Base-by-base conservation (phyloP, 106 monocot species). In the Vanilla planifolia region DNA sequence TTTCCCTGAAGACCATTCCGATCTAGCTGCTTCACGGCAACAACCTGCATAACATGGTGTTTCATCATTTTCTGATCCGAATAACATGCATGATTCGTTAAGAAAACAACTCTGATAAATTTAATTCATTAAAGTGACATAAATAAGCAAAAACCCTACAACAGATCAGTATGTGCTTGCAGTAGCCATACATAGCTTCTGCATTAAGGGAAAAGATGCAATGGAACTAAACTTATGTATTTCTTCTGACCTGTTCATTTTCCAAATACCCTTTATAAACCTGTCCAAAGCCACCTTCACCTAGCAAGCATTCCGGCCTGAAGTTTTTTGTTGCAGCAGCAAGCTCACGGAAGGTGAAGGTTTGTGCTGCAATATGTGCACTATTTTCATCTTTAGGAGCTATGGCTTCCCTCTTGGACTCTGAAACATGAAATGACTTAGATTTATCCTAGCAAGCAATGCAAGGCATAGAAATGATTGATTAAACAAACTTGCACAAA, bases 271-370 rank as follows among this genome's bases (percentile, higher is more conserved):
- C 82, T 73, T 73, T 81, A 48, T 81, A 81, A 8, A 83, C 82
- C 52, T 71, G 82, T 40, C 82, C 82, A 59, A 83, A 83, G 47
- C 82, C 82, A 15, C 82, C 82, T 71, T 78, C 82, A n/a, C 82
- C 82, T 67, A 83, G 47, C 39, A 83, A 70, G 34, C 73, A 78
- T 34, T 83, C 82, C 62, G 61, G 71, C 45, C 73, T 70, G 27
- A 83, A 83, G 55, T 83, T 78, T 37, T 73, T 83, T 17, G 82
- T 83, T 1, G 70, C 82, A n/a, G 66, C 61, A 29, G 82, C 82
- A 64, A 83, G 74, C 64, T 83, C 77, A 24, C 70, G 70, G 32
- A 78, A 83, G 22, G 82, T 70, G 58, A 83, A 83, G 17, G 72
- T 74, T 16, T 78, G 73, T 19, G 78, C 78, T 2, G 77, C 74